phyloP scores from a whole-genome alignment of 768 basidiomycete genomes.

The Galerina sulciceps region DNA sequence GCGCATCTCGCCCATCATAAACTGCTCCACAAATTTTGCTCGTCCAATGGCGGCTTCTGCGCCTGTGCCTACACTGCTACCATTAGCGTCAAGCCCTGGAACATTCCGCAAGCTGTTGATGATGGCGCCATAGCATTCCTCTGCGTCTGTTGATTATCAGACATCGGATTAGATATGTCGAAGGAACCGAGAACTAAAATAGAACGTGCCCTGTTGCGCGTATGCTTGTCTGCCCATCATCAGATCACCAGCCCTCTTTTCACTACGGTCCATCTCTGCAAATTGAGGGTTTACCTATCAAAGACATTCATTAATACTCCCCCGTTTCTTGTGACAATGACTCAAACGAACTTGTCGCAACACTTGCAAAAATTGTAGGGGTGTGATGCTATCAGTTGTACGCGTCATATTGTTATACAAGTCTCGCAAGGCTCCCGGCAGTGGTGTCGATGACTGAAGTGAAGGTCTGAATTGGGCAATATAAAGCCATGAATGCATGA shows the following conservation, averaged over 20 bases:
- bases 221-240: slow-evolving; percentile 44
- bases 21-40: slow-evolving; percentile 78
- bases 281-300: slow-evolving; percentile 84
- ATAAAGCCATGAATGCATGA: background rate
- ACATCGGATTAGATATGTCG: background rate
- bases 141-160: slow-evolving; percentile 61
- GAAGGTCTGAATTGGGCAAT: slow-evolving; percentile 31
- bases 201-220: slow-evolving; percentile 73
- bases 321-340: background rate
- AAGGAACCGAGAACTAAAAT: background rate
- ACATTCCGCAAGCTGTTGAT: slow-evolving; percentile 75
- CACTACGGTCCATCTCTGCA: slow-evolving; percentile 64
- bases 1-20: slow-evolving; percentile 76
- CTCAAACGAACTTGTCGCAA: slow-evolving; percentile 55
- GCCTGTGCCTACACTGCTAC: slow-evolving; percentile 32
- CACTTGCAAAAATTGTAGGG: slow-evolving; percentile 65
- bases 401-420: slow-evolving; percentile 75
- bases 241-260: slow-evolving; percentile 39
- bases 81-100: slow-evolving; percentile 46
- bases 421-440: slow-evolving; percentile 61
- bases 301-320: background rate
- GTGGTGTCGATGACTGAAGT: slow-evolving; percentile 42
- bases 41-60: slow-evolving; percentile 30
- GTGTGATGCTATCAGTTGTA: slow-evolving; percentile 79
- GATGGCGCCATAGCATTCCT: slow-evolving; percentile 86